These are phyloP conservation scores for Hippophae tibetana DNA, from an alignment of 306 rosid species.

Conservation along the genomic window DNA sequence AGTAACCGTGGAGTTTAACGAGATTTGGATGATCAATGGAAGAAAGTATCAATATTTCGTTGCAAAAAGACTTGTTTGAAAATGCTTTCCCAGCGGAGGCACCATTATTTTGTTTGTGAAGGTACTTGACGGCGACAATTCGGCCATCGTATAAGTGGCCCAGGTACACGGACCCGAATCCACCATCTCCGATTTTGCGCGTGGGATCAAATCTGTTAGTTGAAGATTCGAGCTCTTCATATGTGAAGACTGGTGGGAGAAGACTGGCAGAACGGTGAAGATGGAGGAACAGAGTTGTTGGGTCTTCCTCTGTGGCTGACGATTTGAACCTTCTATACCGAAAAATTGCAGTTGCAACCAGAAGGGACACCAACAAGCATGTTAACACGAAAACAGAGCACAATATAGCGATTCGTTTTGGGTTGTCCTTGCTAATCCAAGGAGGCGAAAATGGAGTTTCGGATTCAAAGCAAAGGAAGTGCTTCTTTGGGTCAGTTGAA, in stretches of 20 bases:
- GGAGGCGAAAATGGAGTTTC: slow-evolving; percentile 29
- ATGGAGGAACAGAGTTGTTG: slow-evolving; percentile 59
- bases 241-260: slow-evolving; percentile 79
- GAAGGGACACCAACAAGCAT: slow-evolving; percentile 28
- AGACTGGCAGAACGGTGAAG: slow-evolving; percentile 57
- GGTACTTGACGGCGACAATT: slow-evolving; percentile 75
- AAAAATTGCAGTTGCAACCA: slow-evolving; percentile 1
- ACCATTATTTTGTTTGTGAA: slow-evolving; percentile 47
- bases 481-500: slow-evolving; percentile 38
- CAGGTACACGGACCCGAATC: slow-evolving; percentile 80
- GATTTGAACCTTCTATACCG: slow-evolving; percentile 32
- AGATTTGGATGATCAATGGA: slow-evolving; percentile 76
- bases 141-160: slow-evolving; percentile 62
- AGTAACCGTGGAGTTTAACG: slow-evolving; percentile 86
- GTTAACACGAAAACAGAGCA: slow-evolving; percentile 27
- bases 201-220: slow-evolving; percentile 68
- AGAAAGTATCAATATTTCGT: slow-evolving; percentile 83
- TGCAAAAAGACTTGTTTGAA: slow-evolving; percentile 74
- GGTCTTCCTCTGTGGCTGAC: slow-evolving; percentile 46
- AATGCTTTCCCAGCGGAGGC: slow-evolving; percentile 38
- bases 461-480: slow-evolving; percentile 44
- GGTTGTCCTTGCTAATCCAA: slow-evolving; percentile 36
- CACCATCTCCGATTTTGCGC: slow-evolving; percentile 91
- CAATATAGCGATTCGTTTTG: slow-evolving; percentile 27
- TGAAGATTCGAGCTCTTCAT: slow-evolving; percentile 58